Conservation (phyloP, 2,329 filamentous ascomycete genomes). For the Scedosporium boydii region DNA sequence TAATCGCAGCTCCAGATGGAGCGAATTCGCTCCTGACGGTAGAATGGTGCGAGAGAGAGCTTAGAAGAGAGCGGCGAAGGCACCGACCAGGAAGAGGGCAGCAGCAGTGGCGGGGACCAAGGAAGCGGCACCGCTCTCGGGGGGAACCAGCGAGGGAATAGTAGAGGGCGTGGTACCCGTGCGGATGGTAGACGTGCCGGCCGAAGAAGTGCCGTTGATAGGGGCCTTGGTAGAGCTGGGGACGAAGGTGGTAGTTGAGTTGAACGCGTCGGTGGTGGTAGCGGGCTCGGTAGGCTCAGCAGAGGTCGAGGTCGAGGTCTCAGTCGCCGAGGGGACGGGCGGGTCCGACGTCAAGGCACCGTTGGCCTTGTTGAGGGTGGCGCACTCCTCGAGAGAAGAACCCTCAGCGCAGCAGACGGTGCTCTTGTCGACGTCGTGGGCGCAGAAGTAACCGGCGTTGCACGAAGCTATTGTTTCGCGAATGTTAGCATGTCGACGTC, state of each 20-base stretch:
- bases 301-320: slow-evolving; percentile 16
- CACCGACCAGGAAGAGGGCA: slow-evolving; percentile 9
- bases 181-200: neutral
- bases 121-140: slow-evolving; percentile 2
- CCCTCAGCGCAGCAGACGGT: slow-evolving; percentile 54
- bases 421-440: slow-evolving; percentile 36
- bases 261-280: slow-evolving; percentile 18
- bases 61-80: slow-evolving; percentile 11
- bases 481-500: slow-evolving; percentile 3
- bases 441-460: slow-evolving; percentile 52
- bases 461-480: slow-evolving; percentile 41
- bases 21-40: neutral
- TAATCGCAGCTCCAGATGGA: neutral
- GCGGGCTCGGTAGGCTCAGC: slow-evolving; percentile 14
- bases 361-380: slow-evolving; percentile 35
- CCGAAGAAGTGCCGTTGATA: neutral
- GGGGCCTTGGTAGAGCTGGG: slow-evolving; percentile 3
- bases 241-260: slow-evolving; percentile 7
- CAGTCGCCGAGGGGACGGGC: slow-evolving; percentile 18
- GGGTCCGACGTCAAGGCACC: slow-evolving; percentile 30
- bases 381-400: slow-evolving; percentile 44
- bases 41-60: neutral
- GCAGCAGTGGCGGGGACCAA: slow-evolving; percentile 7
- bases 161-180: neutral
- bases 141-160: slow-evolving; percentile 2